Conservation (phyloP, 306 rosid species). For the Corylus heterophylla region DNA sequence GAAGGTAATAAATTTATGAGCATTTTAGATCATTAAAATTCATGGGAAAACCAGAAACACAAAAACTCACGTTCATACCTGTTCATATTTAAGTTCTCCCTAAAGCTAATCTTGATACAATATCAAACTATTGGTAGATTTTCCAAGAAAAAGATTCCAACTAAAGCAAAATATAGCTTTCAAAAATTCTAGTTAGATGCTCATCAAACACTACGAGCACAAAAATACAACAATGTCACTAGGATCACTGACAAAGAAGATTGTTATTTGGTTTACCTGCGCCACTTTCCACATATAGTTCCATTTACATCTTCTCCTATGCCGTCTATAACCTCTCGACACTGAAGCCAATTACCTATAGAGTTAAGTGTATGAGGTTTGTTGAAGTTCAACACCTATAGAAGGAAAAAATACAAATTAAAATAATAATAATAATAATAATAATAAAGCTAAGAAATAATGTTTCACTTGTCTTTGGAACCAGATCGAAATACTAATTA, state of each 20-base stretch:
- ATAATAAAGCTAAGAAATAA: neutral
- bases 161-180: neutral
- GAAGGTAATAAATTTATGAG: neutral
- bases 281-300: slow-evolving; percentile 87
- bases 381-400: slow-evolving; percentile 50
- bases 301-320: slow-evolving; percentile 37
- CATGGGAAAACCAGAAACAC: neutral
- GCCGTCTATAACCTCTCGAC: slow-evolving; percentile 56
- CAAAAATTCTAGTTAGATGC: neutral
- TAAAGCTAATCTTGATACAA: neutral
- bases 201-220: neutral
- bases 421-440: neutral
- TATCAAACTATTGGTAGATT: neutral
- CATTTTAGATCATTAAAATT: neutral
- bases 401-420: slow-evolving; percentile 14
- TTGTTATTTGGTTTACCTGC: slow-evolving; percentile 53
- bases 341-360: slow-evolving; percentile 89
- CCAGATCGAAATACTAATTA: slow-evolving; percentile 27
- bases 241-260: neutral
- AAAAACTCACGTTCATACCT: neutral
- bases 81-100: neutral
- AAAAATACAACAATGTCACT: neutral
- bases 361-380: slow-evolving; percentile 44
- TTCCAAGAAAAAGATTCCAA: neutral
- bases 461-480: slow-evolving; percentile 29